Percentiles rank a stretch among this genome's conserved stretches.
Conservation (phyloP, 139 green algal species). For the Astrephomene gubernaculifera region DNA sequence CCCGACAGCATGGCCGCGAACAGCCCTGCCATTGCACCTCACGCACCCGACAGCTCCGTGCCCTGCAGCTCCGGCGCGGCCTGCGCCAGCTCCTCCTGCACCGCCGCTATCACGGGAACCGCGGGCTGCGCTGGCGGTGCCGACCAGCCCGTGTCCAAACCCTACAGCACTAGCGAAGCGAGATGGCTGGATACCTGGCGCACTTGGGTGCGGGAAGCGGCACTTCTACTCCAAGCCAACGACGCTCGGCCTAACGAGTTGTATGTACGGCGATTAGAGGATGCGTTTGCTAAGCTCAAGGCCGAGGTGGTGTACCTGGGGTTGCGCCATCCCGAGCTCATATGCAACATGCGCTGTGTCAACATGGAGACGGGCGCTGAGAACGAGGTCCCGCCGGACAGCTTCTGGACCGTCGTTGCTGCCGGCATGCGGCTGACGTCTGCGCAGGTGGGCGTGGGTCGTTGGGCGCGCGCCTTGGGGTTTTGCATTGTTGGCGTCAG, state of each 20-base stretch:
- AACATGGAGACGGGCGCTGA: slow-evolving; percentile 35
- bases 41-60: neutral
- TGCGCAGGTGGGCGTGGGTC: neutral
- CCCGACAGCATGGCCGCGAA: neutral
- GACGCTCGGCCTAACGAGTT: slow-evolving; percentile 16
- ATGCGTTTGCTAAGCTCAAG: slow-evolving; percentile 6
- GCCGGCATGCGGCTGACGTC: neutral
- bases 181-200: neutral
- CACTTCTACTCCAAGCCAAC: slow-evolving; percentile 22
- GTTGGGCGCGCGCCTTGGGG: neutral
- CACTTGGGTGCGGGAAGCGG: slow-evolving; percentile 20
- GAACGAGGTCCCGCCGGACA: slow-evolving; percentile 27
- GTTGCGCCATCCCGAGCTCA: neutral
- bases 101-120: neutral
- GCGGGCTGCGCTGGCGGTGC: neutral
- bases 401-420: slow-evolving; percentile 11
- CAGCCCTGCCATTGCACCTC: neutral
- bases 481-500: neutral
- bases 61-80: neutral
- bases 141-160: neutral
- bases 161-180: neutral
- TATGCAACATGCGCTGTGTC: neutral
- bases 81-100: neutral
- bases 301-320: slow-evolving; percentile 19
- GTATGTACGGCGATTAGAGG: slow-evolving; percentile 4